Conservation (phyloP, 352 stramenopile genomes). For the Phytopythium kandeliae region DNA sequence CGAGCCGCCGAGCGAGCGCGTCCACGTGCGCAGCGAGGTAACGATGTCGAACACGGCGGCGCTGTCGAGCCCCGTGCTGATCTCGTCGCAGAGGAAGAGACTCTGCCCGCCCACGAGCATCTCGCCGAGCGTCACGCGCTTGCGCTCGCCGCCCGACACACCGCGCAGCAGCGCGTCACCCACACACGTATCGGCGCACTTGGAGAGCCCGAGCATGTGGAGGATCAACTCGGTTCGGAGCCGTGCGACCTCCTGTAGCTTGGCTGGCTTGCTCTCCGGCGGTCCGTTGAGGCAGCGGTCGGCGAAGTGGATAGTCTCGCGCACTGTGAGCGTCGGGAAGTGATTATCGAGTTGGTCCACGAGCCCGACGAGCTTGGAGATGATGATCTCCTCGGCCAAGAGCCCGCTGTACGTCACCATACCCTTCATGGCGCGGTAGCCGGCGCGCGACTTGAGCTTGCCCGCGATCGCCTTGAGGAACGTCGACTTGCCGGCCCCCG, state of each 20-base stretch:
- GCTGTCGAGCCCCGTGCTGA: constrained; percentile 31
- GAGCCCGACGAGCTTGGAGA: constrained; percentile 39
- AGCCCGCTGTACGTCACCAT: constrained; percentile 27
- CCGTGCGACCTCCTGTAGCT: constrained; percentile 42
- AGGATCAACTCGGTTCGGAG: constrained; percentile 52
- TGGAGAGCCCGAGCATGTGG: constrained; percentile 56
- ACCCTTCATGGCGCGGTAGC: constrained; percentile 10
- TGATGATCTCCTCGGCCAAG: constrained; percentile 19
- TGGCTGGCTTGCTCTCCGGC: constrained; percentile 22
- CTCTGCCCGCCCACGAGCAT: constrained; percentile 22
- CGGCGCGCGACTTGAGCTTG: constrained; percentile 37
- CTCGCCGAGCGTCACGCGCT: constrained; percentile 74
- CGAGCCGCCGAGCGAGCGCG: constrained; percentile 20
- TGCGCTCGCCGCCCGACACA: constrained; percentile 83
- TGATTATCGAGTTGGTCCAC: constrained; percentile 77
- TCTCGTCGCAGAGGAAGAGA: constrained; percentile 66
- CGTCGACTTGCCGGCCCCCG: constrained; percentile 49
- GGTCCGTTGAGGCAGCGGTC: constrained; percentile 72
- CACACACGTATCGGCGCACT: constrained; percentile 80
- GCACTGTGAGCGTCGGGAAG: constrained; percentile 86
- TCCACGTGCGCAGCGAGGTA: constrained; percentile 34
- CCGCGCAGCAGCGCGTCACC: constrained; percentile 79
- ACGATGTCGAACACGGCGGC: constrained; percentile 32
- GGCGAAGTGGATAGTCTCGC: constrained; percentile 92
- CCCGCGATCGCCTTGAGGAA: constrained; percentile 63